A percentile compares a stretch with the other conserved stretches of the same genome.
Conservation (phyloP, 2,329 filamentous ascomycete species). For the Fulvia fulva region DNA sequence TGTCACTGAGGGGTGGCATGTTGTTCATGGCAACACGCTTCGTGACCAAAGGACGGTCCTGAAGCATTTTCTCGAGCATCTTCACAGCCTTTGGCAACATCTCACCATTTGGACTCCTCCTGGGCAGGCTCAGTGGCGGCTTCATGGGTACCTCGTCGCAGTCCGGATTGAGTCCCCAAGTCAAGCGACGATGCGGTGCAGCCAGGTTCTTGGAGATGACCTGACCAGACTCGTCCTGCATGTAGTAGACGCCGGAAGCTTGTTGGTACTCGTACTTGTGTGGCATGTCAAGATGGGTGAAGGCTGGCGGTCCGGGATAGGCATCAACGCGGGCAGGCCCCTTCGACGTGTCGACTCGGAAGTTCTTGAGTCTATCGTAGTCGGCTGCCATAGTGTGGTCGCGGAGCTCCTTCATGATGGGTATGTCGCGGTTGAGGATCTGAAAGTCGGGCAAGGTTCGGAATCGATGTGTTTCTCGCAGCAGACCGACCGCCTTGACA, state of each 20-base stretch:
- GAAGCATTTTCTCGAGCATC: constrained; percentile 61
- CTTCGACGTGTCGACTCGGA: constrained; percentile 57
- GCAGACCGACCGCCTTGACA: constrained; percentile 45
- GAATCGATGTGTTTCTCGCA: constrained; percentile 82
- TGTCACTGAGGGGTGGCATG: constrained; percentile 51
- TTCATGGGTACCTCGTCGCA: constrained; percentile 58
- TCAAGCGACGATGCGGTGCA: constrained; percentile 42
- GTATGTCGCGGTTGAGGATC: constrained; percentile 31
- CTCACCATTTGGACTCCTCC: constrained; percentile 29
- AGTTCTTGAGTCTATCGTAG: constrained; percentile 57
- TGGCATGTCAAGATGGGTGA: constrained; percentile 29
- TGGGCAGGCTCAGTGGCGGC: constrained; percentile 48
- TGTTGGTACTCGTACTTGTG: constrained; percentile 72
- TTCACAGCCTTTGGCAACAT: constrained; percentile 61
- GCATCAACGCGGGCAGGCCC: constrained; percentile 63
- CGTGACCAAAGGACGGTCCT: constrained; percentile 79
- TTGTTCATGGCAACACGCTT: constrained; percentile 75
- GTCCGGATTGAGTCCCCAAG: constrained; percentile 52
- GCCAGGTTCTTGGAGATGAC: constrained; percentile 45
- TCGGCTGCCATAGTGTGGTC: constrained; percentile 68
- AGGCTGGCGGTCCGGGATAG: constrained; percentile 29
- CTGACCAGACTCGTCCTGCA: constrained; percentile 55
- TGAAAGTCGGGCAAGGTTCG: constrained; percentile 84
- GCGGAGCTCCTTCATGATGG: constrained; percentile 67
- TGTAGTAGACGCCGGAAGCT: constrained; percentile 70